Evolutionary conservation across 192 early-diverging fungal genomes (phyloP).

Genomic region (Dissophora globulifera): DNA sequence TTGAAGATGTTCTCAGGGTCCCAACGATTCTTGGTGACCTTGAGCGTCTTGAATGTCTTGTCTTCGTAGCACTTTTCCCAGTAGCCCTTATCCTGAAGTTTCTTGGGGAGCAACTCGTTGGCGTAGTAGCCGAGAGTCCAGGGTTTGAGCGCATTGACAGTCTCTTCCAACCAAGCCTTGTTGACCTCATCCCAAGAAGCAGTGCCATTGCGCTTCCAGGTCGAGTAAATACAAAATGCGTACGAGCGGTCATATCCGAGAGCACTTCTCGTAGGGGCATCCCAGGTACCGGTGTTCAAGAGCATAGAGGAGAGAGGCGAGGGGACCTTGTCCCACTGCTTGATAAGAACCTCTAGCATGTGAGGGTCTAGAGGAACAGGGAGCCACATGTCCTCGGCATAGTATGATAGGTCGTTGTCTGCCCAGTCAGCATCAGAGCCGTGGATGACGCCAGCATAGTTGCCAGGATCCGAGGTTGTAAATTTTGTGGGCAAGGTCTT

Average conservation of each 20-base stretch:
- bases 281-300: constrained; percentile 52
- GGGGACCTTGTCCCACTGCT: constrained; percentile 53
- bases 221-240: constrained; percentile 46
- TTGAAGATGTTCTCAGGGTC: constrained; percentile 54
- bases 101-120: constrained; percentile 50
- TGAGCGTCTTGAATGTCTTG: constrained; percentile 45
- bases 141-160: constrained; percentile 47
- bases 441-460: constrained; percentile 36
- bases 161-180: constrained; percentile 52
- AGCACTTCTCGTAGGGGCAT: constrained; percentile 38
- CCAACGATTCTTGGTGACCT: constrained; percentile 50
- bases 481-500: constrained; percentile 48
- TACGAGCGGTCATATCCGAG: constrained; percentile 45
- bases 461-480: constrained; percentile 39
- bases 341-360: constrained; percentile 33
- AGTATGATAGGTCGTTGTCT: constrained; percentile 36
- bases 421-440: constrained; percentile 40
- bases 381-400: constrained; percentile 53
- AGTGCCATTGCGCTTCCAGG: constrained; percentile 52
- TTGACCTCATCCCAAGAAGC: constrained; percentile 40
- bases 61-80: constrained; percentile 53
- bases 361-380: constrained; percentile 30
- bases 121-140: constrained; percentile 50
- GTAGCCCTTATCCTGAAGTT: constrained; percentile 38
- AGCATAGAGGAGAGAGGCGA: constrained; percentile 49